Conservation (phyloP, 2,329 filamentous ascomycete genomes). For the Fusarium duplospermum region DNA sequence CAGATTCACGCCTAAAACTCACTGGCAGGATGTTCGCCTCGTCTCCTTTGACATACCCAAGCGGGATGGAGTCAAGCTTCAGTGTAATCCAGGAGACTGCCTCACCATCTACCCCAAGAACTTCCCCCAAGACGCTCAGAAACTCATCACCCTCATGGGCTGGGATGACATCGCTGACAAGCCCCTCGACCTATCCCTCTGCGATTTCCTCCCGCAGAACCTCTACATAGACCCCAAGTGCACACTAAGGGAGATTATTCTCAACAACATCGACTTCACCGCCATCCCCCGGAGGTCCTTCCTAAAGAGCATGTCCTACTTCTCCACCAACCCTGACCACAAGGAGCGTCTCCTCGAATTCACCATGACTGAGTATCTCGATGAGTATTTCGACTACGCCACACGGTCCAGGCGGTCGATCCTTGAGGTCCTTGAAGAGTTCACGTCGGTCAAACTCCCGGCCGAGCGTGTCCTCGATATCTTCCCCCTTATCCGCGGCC, state of each 20-base stretch:
- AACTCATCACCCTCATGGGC: constrained; percentile 80
- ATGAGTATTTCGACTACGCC: constrained; percentile 97
- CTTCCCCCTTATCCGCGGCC: constrained; percentile 85
- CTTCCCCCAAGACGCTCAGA: constrained; percentile 81
- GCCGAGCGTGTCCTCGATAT: constrained; percentile 77
- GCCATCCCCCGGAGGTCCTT: constrained; percentile 90
- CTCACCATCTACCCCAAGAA: constrained; percentile 90
- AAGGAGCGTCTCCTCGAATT: constrained; percentile 87
- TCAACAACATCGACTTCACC: constrained; percentile 88
- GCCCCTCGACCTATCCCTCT: constrained; percentile 65
- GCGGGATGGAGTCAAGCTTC: constrained; percentile 34
- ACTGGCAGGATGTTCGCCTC: constrained; percentile 95
- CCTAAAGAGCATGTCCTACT: constrained; percentile 81
- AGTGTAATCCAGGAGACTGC: constrained; percentile 79
- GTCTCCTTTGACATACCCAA: constrained; percentile 68
- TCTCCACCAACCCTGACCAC: constrained; percentile 78
- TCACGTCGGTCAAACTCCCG: constrained; percentile 84
- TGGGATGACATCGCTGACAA: constrained; percentile 81
- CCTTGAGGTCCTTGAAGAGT: constrained; percentile 91
- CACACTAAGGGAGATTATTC: constrained; percentile 81
- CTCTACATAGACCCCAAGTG: constrained; percentile 54
- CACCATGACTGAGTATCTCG: constrained; percentile 79
- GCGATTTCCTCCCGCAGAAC: constrained; percentile 47
- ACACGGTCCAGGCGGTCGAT: constrained; percentile 90
- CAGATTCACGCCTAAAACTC: constrained; percentile 77